A percentile compares a stretch with the other conserved stretches of the same genome.
These are phyloP conservation scores for Aspergillus quadricinctus DNA, from an alignment of 2,329 filamentous ascomycete genomes.

Conservation along the genomic window DNA sequence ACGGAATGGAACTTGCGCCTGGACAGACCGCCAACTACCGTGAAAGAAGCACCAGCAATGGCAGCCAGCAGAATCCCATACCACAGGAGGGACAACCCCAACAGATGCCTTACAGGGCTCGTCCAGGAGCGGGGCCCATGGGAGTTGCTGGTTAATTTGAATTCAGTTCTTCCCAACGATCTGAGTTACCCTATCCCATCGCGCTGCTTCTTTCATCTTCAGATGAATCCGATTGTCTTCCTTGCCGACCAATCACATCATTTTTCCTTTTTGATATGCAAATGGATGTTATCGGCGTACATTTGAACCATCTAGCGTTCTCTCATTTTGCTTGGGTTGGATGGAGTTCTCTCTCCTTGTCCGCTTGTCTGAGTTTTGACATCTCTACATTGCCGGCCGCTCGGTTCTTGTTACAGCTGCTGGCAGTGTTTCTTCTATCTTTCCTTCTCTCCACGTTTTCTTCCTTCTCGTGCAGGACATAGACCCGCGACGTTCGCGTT, in stretches of 20 bases:
- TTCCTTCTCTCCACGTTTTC: conserved; percentile 2
- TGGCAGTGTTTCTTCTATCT: conserved; percentile 10
- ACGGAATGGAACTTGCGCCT: conserved; percentile 23
- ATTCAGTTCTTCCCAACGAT: conserved; percentile 9
- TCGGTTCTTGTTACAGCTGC: conserved; percentile 14
- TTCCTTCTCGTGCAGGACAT: conserved; percentile 2
- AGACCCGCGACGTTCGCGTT: background rate
- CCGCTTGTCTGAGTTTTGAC: conserved; percentile 17
- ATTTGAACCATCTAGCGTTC: conserved; percentile 26
- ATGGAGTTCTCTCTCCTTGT: conserved; percentile 24
- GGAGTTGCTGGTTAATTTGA: conserved; percentile 32
- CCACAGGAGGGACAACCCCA: conserved; percentile 29
- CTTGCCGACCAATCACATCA: background rate
- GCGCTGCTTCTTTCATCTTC: conserved; percentile 11
- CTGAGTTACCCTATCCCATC: conserved; percentile 5
- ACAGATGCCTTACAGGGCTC: conserved; percentile 33
- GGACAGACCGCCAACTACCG: conserved; percentile 25
- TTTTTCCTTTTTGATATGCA: conserved; percentile 6
- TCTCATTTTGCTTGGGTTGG: conserved; percentile 24
- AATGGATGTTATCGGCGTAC: conserved; percentile 14
- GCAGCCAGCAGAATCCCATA: conserved; percentile 25
- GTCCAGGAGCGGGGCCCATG: conserved; percentile 36
- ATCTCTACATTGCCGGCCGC: conserved; percentile 16
- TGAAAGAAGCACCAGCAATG: conserved; percentile 33
- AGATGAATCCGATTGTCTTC: conserved; percentile 2